These are phyloP conservation scores for Suhomyces taliae DNA, from an alignment of 1,139 yeast species.

Conservation along the genomic window DNA sequence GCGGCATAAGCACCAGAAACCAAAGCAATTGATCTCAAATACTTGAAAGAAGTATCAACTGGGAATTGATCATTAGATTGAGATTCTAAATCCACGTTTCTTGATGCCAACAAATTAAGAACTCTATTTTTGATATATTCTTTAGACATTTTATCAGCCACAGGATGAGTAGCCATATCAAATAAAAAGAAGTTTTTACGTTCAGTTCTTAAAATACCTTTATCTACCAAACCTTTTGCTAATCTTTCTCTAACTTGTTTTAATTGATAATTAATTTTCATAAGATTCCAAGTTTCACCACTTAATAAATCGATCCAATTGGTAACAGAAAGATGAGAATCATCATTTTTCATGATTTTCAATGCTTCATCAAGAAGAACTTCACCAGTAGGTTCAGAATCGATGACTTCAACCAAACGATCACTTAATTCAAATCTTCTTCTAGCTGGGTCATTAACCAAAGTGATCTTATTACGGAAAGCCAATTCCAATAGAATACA, in stretches of 20 bases:
- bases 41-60: constrained; percentile 63
- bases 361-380: constrained; percentile 91
- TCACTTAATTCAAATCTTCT: constrained; percentile 86
- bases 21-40: constrained; percentile 76
- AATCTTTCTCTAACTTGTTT: constrained; percentile 96
- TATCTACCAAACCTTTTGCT: constrained; percentile 95
- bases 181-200: constrained; percentile 90
- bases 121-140: constrained; percentile 79
- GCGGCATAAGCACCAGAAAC: constrained; percentile 94
- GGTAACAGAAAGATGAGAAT: constrained; percentile 74
- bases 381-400: constrained; percentile 89
- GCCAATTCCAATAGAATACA: constrained; percentile 91
- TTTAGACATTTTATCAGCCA: constrained; percentile 78
- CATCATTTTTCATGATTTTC: constrained; percentile 84
- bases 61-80: constrained; percentile 65
- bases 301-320: constrained; percentile 93
- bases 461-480: constrained; percentile 80
- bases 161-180: constrained; percentile 99
- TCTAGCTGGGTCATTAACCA: constrained; percentile 93
- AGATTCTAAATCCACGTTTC: constrained; percentile 59
- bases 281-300: constrained; percentile 97
- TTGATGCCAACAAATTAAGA: constrained; percentile 64
- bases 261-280: constrained; percentile 91
- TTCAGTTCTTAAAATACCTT: constrained; percentile 95
- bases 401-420: constrained; percentile 82